Percentiles rank a stretch among this genome's conserved stretches.
phyloP scores from a whole-genome alignment of 192 early-diverging fungal genomes.

The Geranomyces michiganensis region DNA sequence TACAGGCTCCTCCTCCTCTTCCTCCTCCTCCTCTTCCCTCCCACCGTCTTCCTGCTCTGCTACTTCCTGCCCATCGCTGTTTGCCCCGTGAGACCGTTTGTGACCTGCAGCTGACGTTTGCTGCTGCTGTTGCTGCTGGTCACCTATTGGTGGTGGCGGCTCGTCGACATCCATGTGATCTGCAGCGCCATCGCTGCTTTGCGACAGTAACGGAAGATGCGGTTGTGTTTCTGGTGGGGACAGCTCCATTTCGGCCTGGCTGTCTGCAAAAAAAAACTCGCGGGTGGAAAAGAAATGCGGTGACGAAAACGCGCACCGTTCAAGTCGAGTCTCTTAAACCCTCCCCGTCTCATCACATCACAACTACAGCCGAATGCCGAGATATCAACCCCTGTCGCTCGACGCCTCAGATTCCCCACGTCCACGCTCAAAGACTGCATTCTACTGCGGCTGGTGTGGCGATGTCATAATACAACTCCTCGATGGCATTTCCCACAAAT shows the following conservation, averaged over 20 bases:
- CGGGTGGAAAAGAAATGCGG: no score
- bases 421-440: slow-evolving; percentile 51
- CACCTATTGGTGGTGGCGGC: neutral
- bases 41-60: neutral
- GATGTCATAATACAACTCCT: slow-evolving; percentile 9
- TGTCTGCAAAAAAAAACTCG: no score
- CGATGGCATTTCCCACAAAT: slow-evolving; percentile 9
- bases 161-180: slow-evolving; percentile 8
- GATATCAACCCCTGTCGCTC: slow-evolving; percentile 19
- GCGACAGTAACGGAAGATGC: no score
- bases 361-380: slow-evolving; percentile 10
- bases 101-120: neutral
- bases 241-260: no score
- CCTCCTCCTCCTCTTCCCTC: slow-evolving; percentile 27
- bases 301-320: no score
- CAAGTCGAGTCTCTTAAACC: no score
- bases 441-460: slow-evolving; percentile 37
- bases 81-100: neutral
- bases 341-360: neutral
- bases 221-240: no score
- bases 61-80: neutral
- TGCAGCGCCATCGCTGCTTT: no score
- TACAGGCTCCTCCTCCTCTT: slow-evolving; percentile 22
- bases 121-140: neutral
- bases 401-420: slow-evolving; percentile 11